A percentile compares a stretch with the other conserved stretches of the same genome.
phyloP scores from a whole-genome alignment of 1,139 yeast species.

The Scheffersomyces segobiensis region DNA sequence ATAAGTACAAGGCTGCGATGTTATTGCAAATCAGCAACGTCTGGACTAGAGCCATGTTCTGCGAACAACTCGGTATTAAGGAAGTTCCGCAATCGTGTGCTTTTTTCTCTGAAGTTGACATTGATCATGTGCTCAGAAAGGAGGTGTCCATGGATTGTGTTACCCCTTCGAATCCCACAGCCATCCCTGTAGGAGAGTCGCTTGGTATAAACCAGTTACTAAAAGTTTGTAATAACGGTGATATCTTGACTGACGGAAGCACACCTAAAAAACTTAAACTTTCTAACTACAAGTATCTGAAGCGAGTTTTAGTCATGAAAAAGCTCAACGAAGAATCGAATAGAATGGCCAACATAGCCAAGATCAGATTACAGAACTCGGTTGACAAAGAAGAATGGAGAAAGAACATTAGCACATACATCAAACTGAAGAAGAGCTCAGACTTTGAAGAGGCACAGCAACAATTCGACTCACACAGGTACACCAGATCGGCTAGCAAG shows the following conservation, averaged over 20 bases:
- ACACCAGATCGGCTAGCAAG: background rate
- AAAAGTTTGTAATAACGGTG: conserved; percentile 27
- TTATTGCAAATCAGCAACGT: conserved; percentile 85
- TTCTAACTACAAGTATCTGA: conserved; percentile 16
- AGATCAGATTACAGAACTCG: conserved; percentile 32
- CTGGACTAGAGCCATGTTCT: conserved; percentile 97
- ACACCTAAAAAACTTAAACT: conserved; percentile 6
- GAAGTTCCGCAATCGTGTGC: conserved; percentile 96
- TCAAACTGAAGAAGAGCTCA: conserved; percentile 11
- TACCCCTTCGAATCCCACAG: conserved; percentile 78
- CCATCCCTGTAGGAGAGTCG: conserved; percentile 81
- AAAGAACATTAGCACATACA: conserved; percentile 18
- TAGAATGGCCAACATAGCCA: conserved; percentile 19
- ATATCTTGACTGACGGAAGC: conserved; percentile 13
- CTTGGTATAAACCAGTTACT: conserved; percentile 59
- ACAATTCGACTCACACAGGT: background rate
- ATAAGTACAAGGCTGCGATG: conserved; percentile 73
- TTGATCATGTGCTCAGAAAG: conserved; percentile 83
- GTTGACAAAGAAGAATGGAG: conserved; percentile 27
- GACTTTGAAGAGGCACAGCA: conserved; percentile 4
- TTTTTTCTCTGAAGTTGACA: conserved; percentile 90
- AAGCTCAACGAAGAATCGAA: conserved; percentile 22
- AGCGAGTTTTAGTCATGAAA: conserved; percentile 25
- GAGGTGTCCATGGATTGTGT: conserved; percentile 87
- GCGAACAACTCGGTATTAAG: conserved; percentile 85